A percentile compares a stretch with the other conserved stretches of the same genome.
Evolutionary conservation across 495 filamentous ascomycete species (phyloP).

Genomic region (Daldinia caldariorum): DNA sequence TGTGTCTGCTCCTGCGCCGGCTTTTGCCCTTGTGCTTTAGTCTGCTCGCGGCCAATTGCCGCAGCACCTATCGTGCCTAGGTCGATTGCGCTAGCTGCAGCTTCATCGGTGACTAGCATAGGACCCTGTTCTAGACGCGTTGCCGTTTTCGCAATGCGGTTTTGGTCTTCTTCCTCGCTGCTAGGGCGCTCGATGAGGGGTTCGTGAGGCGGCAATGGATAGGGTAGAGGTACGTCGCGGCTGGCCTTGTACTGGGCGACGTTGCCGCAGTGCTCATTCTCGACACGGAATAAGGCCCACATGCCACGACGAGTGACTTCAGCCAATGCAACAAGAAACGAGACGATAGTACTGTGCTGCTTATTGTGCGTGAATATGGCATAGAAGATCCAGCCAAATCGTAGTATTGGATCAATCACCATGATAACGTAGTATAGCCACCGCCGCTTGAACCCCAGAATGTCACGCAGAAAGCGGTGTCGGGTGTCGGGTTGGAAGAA

Average conservation of each 20-base stretch:
- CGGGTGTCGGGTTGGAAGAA: conserved; percentile 78
- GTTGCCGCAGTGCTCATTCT: conserved; percentile 95
- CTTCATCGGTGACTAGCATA: conserved; percentile 21
- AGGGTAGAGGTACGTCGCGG: conserved; percentile 83
- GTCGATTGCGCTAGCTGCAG: conserved; percentile 29
- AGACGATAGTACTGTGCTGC: conserved; percentile 81
- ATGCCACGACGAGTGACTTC: conserved; percentile 85
- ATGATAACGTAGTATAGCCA: conserved; percentile 90
- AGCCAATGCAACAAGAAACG: conserved; percentile 77
- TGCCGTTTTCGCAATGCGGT: conserved; percentile 5
- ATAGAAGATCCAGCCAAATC: conserved; percentile 97
- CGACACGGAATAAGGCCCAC: conserved; percentile 92
- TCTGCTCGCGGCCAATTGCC: conserved; percentile 29
- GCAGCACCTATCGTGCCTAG: conserved; percentile 25
- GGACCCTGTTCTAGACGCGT: conserved; percentile 1
- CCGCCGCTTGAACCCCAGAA: conserved; percentile 76
- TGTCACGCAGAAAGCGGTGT: conserved; percentile 77
- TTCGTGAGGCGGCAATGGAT: conserved; percentile 60
- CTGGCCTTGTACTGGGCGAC: conserved; percentile 85
- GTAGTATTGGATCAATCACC: conserved; percentile 83
- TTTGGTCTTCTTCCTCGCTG: conserved; percentile 37
- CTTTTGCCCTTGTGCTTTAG: conserved; percentile 19
- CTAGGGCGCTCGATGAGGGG: conserved; percentile 47
- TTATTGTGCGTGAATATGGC: conserved; percentile 79
- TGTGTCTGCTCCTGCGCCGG: conserved; percentile 4